Conservation (phyloP, 768 basidiomycete species). For the Pisolithus sp. region DNA sequence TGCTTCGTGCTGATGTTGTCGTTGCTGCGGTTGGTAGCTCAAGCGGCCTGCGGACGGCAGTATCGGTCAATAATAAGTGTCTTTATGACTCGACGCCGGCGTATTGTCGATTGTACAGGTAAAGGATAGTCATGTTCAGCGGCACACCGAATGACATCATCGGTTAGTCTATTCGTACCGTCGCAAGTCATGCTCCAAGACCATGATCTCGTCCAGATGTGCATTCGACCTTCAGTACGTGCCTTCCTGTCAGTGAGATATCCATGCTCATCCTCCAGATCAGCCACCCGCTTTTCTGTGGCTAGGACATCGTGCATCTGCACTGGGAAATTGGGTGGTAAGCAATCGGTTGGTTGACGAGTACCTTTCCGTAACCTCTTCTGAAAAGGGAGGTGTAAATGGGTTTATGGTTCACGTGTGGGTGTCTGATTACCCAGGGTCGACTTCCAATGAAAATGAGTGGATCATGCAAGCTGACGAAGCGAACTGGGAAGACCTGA, state of each 20-base stretch:
- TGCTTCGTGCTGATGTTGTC: constrained; percentile 44
- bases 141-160: not conserved
- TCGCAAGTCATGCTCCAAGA: constrained; percentile 35
- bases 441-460: constrained; percentile 22
- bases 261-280: not conserved
- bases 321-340: constrained; percentile 19
- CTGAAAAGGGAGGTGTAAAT: constrained; percentile 33
- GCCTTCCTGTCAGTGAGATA: not conserved
- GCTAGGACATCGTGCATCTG: constrained; percentile 18
- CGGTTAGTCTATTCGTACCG: constrained; percentile 35
- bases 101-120: constrained; percentile 41
- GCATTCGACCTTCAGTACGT: constrained; percentile 14
- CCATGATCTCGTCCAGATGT: constrained; percentile 31
- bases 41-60: constrained; percentile 34
- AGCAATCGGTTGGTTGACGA: not conserved
- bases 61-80: constrained; percentile 16
- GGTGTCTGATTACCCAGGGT: constrained; percentile 22
- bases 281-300: constrained; percentile 12
- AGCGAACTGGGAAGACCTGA: constrained; percentile 22
- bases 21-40: constrained; percentile 55
- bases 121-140: constrained; percentile 4
- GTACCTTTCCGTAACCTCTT: not conserved
- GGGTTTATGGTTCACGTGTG: constrained; percentile 26
- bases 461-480: constrained; percentile 31
- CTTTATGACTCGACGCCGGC: constrained; percentile 22